Conservation (phyloP, 805 yeast genomes). For the Hanseniaspora clermontiae region DNA sequence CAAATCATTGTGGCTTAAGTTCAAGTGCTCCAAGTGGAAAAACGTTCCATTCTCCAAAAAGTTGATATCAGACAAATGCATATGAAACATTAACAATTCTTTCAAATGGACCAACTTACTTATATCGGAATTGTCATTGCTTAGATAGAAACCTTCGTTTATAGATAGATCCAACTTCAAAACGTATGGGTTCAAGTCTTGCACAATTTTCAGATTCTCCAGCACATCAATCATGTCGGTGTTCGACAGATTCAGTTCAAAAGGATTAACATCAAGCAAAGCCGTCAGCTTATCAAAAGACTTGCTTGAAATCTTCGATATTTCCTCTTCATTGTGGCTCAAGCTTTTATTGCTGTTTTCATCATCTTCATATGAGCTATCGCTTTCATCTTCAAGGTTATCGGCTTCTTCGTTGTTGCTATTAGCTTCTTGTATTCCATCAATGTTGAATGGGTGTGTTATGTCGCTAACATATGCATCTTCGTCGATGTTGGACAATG, state of each 20-base stretch:
- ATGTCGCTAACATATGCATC: conserved; percentile 3
- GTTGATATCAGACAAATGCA: conserved; percentile 6
- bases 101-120: conserved; percentile 1
- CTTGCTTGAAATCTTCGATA: neutral
- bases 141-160: neutral
- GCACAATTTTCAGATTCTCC: neutral
- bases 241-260: neutral
- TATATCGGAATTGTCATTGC: neutral
- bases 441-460: conserved; percentile 5
- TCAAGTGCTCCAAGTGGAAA: conserved; percentile 7
- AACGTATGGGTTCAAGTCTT: conserved; percentile 9
- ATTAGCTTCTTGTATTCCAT: neutral
- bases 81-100: neutral
- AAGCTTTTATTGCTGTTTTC: neutral
- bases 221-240: neutral
- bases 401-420: neutral
- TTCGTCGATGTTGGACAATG: neutral
- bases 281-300: conserved; percentile 4
- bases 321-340: neutral
- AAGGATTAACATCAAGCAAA: neutral
- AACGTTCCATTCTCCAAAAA: conserved; percentile 1
- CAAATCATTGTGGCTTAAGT: conserved; percentile 7
- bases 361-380: neutral
- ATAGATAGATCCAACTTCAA: conserved; percentile 3
- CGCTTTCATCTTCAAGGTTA: neutral